A percentile compares a stretch with the other conserved stretches of the same genome.
Conservation (phyloP, 495 filamentous ascomycete genomes). For the Aspergillus asperescens region DNA sequence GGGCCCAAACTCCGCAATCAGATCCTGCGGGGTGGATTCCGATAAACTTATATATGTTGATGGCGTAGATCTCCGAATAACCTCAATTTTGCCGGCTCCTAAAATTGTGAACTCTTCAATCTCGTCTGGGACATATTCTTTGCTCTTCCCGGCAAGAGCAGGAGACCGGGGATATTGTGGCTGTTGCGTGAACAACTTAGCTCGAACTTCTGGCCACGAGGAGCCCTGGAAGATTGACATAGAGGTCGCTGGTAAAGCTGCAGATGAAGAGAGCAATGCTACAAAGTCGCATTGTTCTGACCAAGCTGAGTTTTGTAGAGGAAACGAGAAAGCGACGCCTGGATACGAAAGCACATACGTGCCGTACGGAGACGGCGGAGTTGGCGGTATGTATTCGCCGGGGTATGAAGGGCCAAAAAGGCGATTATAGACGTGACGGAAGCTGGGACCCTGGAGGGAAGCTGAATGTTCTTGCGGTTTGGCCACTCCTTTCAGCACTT, state of each 20-base stretch:
- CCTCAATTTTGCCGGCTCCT: slow-evolving; percentile 68
- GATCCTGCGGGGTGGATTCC: slow-evolving; percentile 81
- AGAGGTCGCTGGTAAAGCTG: slow-evolving; percentile 64
- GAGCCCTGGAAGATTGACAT: slow-evolving; percentile 86
- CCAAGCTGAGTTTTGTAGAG: slow-evolving; percentile 70
- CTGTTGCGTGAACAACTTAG: slow-evolving; percentile 65
- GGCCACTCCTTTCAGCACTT: slow-evolving; percentile 62
- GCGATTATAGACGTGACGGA: slow-evolving; percentile 86
- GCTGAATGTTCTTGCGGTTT: slow-evolving; percentile 39
- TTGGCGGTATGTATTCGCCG: slow-evolving; percentile 75
- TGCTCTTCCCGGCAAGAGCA: slow-evolving; percentile 52
- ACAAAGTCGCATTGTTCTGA: slow-evolving; percentile 79
- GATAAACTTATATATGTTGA: slow-evolving; percentile 66
- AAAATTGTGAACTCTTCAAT: slow-evolving; percentile 71
- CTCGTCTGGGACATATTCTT: slow-evolving; percentile 67
- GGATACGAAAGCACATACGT: slow-evolving; percentile 88
- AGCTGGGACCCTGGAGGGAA: slow-evolving; percentile 62
- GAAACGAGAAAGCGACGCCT: slow-evolving; percentile 87
- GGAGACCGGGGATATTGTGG: slow-evolving; percentile 61
- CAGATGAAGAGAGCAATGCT: slow-evolving; percentile 72
- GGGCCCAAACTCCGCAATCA: slow-evolving; percentile 83
- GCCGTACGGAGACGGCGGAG: slow-evolving; percentile 50
- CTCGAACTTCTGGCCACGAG: slow-evolving; percentile 80
- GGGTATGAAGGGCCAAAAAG: slow-evolving; percentile 87
- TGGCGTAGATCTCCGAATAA: slow-evolving; percentile 57